Base-by-base conservation (phyloP, 352 stramenopile genomes). In the Phytophthora hibernalis region DNA sequence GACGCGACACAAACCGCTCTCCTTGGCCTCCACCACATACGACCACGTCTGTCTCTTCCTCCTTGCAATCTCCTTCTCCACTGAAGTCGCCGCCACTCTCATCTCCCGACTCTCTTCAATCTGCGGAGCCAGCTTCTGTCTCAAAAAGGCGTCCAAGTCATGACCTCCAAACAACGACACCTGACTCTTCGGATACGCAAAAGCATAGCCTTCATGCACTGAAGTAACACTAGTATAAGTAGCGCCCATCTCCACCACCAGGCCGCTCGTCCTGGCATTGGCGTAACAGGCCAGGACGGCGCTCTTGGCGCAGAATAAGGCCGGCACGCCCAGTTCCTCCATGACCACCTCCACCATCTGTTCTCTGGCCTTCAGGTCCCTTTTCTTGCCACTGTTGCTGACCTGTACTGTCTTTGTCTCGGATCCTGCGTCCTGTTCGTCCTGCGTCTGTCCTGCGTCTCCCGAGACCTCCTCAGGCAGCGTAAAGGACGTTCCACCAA, bases 241-340 rank as follows among this genome's bases (percentile, higher is more conserved):
- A 22, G 83, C 84, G 0, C 87, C 85, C 76, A 95, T 88, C 56
- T 95, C 87, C 3, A 95, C 82, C 11, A 95, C 85, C 2, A 95
- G 64, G 1, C 87, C 87, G 61, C 78, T 94, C 20, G 86, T 95
- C 37, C 87, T 79, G 18, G 83, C 89, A 62, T 93, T 94, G 16
- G 89, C 85, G 58, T 95, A 96, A 49, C 87, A 95, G 15, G 84
- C 80, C 13, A 96, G 70, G 35, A 95, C 89, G 6, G 87, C 79
- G 58, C 83, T 90, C 59, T 96, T 96, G 55, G 89, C 80, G 37
- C 85, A 83, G 59, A 96, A 96, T 11, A 95, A 65, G 12, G 87
- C 89, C 2, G 87, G 83, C 48, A 87, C 56, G 2, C 84, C 79
- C 5, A 93, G 59, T 43, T 90, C 83, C 54, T 96, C 89, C 83